Evolutionary conservation across 2,329 filamentous ascomycete species (phyloP), one percentile per base, ranked within the genome.

Genomic region (Diaporthe longicolla): DNA sequence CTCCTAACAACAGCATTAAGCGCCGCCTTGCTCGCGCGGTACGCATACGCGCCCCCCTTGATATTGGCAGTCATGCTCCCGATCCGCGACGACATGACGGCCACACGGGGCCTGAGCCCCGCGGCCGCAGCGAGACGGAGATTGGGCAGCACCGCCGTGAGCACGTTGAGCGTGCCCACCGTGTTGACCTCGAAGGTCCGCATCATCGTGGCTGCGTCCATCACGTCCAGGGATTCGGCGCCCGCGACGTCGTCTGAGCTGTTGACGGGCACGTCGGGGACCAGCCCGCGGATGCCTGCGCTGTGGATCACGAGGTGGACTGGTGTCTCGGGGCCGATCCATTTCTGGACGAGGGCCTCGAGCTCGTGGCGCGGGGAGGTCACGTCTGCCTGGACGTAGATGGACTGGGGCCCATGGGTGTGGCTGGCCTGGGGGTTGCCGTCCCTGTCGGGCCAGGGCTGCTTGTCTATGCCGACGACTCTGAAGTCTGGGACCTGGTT

Each of bases 1-100:
- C 73, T 73, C 48, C 15, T 70, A 10, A 75, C 55, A 50, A 75
- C 63, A 2, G 73, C 73, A 24, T 74, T 73, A 26, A 74, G 45
- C 9, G 73, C 73, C 26, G 63, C 73, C 73, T 74, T 74, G 63
- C 70, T 73, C 37, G 73, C 73, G 24, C 73, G 73, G 71, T 75
- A 75, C 10, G 73, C 73, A 66, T 75, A 75, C 1, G 57, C 73
- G 10, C 73, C 73, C n/a, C 73, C 71, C 6, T 32, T 55, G 6
- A 29, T 21, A 15, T 75, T 75, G 13, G 70, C 61, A 5, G 40
- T 57, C 13, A 75, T 29, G 65, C 73, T 75, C 32, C 73, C 73
- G 24, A 59, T 59, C 24, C 73, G 73, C 57, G 73, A 68, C 10
- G 58, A 55, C 55, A 73, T 54, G 32, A 75, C 66, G 9, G 63